These are phyloP conservation scores for Penicillium angulare DNA, from an alignment of 495 filamentous ascomycete species.

Conservation along the genomic window DNA sequence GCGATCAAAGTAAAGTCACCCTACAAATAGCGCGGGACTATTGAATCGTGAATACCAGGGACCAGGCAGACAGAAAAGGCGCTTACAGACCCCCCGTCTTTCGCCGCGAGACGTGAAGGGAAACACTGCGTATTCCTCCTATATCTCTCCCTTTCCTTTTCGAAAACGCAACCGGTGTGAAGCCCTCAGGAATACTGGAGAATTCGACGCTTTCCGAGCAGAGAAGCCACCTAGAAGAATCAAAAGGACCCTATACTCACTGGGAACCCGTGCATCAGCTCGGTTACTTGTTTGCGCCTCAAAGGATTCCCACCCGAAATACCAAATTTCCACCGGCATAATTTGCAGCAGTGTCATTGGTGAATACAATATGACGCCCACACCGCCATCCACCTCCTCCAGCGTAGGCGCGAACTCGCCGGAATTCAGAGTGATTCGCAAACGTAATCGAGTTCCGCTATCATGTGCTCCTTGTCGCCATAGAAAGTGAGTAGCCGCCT, in stretches of 20 bases:
- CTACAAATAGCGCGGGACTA: background rate
- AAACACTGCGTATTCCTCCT: background rate
- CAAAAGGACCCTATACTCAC: too few relatives aligned
- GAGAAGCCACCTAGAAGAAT: too few relatives aligned
- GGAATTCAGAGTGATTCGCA: slow-evolving; percentile 87
- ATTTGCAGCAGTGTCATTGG: background rate
- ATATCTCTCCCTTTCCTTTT: too few relatives aligned
- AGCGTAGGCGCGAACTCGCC: slow-evolving; percentile 75
- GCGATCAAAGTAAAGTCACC: background rate
- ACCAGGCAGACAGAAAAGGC: background rate
- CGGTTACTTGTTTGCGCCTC: too few relatives aligned
- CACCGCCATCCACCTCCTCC: slow-evolving; percentile 84
- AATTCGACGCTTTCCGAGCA: background rate
- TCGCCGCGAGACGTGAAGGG: too few relatives aligned
- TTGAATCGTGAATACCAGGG: background rate
- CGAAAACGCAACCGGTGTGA: too few relatives aligned
- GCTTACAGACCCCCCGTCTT: background rate
- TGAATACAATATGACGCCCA: slow-evolving; percentile 64
- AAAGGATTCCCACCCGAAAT: background rate
- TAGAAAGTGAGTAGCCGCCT: slow-evolving; percentile 74
- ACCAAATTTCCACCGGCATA: background rate
- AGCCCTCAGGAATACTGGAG: background rate
- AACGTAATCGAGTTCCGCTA: slow-evolving; percentile 90
- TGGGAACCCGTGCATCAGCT: too few relatives aligned
- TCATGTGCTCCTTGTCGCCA: slow-evolving; percentile 93